Evolutionary conservation across 2,329 filamentous ascomycete genomes (phyloP).

Genomic region (Alternaria postmessia): DNA sequence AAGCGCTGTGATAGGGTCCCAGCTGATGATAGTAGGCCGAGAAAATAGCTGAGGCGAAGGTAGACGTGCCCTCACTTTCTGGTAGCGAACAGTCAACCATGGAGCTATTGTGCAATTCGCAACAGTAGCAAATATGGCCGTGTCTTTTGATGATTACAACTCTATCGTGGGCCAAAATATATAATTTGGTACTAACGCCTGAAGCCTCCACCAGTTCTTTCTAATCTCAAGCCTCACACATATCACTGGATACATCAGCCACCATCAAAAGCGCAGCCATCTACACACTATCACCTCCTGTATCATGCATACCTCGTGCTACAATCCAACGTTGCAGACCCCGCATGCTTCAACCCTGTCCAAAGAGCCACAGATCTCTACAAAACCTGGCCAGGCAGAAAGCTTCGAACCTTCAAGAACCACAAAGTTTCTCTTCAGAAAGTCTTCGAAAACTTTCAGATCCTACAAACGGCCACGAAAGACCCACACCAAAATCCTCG

Average conservation of each 20-base stretch:
- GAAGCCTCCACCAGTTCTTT: background rate
- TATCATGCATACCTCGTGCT: background rate
- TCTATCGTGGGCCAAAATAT: background rate
- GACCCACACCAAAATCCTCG: conserved; percentile 9
- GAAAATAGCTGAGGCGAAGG: conserved; percentile 1
- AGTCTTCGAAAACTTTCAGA: conserved; percentile 1
- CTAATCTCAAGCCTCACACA: background rate
- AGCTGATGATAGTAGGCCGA: background rate
- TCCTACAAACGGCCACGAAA: conserved; percentile 1
- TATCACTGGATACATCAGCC: background rate
- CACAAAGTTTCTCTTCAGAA: background rate
- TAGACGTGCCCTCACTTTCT: background rate
- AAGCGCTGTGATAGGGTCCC: background rate
- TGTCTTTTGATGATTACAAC: background rate
- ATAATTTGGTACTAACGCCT: background rate
- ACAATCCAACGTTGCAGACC: background rate
- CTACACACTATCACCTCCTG: background rate
- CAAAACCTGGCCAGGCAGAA: background rate
- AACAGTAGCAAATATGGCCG: background rate
- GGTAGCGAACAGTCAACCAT: conserved; percentile 3
- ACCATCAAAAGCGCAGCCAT: background rate
- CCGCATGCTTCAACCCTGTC: background rate
- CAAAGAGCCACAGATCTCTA: background rate
- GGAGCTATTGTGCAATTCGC: background rate
- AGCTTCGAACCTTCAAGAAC: no score